Evolutionary conservation across 192 early-diverging fungal species (phyloP), one percentile per base, ranked within the genome.

Genomic region (Backusella tuberculispora): DNA sequence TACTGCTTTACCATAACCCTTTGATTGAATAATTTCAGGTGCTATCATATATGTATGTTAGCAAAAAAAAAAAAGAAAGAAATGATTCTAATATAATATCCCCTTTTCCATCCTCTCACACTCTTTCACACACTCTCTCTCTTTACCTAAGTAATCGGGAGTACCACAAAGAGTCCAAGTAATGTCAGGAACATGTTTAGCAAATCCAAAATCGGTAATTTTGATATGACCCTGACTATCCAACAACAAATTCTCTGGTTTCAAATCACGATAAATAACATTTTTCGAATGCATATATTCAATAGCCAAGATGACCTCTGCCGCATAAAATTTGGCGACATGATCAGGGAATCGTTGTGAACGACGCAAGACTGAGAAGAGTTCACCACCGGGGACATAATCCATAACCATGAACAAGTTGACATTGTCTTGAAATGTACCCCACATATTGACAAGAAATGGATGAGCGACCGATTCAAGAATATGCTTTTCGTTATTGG

Each of bases 341-440:
- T 92, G 88, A 68, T 95, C 90, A 4, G 85, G 78, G 81, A 95
- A 95, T 8, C 85, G 84, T 84, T 90, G 92, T 40, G 90, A 89
- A 78, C 93, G 89, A 79, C 89, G 79, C 79, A 93, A 71, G 69
- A 93, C 86, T 60, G 91, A 87, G 82, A 94, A 92, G 75, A 99
- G 85, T 85, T 99, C 95, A 66, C 97, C 98, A 75, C 98, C 98
- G 50, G 93, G 92, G 6, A 98, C 92, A 85, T 97, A 99, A 80
- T 98, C 97, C 89, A 98, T 90, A n/a, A 97, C 93, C 83, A 99
- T 94, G 82, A 97, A 98, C 75, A 99, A 78, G 78, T 97, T 98
- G 45, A 88, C 86, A 64, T 86, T 88, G 82, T 99, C 97, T 88
- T 99, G 96, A 82, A 96, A 97, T 14, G 95, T 97, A 8, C 95